Base-by-base conservation (phyloP, 2,329 filamentous ascomycete genomes). In the Microdochium nivale region DNA sequence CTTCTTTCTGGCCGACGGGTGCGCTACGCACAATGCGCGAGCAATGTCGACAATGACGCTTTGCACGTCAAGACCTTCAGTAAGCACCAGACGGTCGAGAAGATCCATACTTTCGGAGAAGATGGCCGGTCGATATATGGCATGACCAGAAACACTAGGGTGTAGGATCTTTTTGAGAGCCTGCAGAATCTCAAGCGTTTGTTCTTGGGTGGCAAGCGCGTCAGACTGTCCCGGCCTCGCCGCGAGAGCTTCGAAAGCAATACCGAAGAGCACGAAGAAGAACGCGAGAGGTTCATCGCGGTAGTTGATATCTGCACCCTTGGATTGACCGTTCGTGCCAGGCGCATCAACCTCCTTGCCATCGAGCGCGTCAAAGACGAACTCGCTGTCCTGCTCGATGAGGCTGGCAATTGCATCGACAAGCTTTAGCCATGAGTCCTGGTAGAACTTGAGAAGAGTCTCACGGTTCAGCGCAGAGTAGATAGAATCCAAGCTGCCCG, bases 51-150 rank as follows among this genome's bases (percentile, higher is more conserved):
- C 90, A 62, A 99, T 95, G 25, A 95, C 89, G 0, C 81, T 81
- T 67, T 99, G 94, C 21, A 97, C 88, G 55, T 90, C 86, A 25
- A 94, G 77, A 1, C 87, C 88, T 65, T 97, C 92, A 0, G 92
- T 99, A 53, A 99, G 78, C 3, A 95, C 90, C 35, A 99, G 81
- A 7, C 94, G 84, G 67, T 97, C 92, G 3, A 99, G 80, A 50
- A 96, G 81, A 61, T 99, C 94, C 84, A 97, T 96, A 0, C 91
- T 96, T 71, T 99, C 94, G 0, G 90, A 88, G 66, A 99, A 99
- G 47, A 99, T 88, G 8, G 91, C 89, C 52, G 96, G 90, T 60
- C 95, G 86, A 63, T 97, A 99, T 56, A 99, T 95, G 5, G 94
- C 92, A 67, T 96, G 91, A 2, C 95, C 94, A 43, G 91, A 95